Percentiles rank a stretch among this genome's conserved stretches.
Conservation (phyloP, 2,329 filamentous ascomycete genomes). For the Biscogniauxia sp. region DNA sequence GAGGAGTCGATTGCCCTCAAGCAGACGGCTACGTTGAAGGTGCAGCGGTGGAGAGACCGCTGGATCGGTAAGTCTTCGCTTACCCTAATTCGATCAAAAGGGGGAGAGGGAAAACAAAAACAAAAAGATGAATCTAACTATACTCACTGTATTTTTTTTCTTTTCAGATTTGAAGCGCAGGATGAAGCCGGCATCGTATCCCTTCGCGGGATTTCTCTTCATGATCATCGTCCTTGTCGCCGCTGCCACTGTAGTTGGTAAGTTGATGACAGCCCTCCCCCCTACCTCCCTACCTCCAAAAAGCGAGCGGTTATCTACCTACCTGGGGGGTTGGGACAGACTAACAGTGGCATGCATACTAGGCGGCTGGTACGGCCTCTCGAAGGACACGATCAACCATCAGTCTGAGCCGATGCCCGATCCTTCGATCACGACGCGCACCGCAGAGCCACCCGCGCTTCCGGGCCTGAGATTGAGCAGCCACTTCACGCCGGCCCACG, state of each 20-base stretch:
- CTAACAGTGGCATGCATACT: neutral
- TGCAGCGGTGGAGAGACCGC: constrained; percentile 9
- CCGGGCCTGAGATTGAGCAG: neutral
- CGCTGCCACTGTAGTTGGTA: constrained; percentile 12
- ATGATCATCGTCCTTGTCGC: constrained; percentile 12
- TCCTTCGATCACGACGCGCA: neutral
- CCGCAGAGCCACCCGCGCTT: neutral
- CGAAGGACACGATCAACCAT: constrained; percentile 14
- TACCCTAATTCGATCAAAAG: too few relatives aligned
- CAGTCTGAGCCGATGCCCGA: neutral
- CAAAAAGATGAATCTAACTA: too few relatives aligned
- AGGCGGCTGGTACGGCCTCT: constrained; percentile 24
- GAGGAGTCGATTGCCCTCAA: neutral
- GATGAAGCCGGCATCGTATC: constrained; percentile 11
- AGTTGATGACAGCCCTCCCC: constrained; percentile 7
- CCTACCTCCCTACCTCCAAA: constrained; percentile 3
- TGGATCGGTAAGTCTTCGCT: constrained; percentile 9
- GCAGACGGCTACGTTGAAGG: constrained; percentile 9
- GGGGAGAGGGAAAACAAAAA: too few relatives aligned
- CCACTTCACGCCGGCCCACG: neutral
- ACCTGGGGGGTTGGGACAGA: neutral
- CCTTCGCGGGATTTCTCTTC: constrained; percentile 17
- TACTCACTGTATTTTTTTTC: too few relatives aligned
- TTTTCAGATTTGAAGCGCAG: constrained; percentile 16
- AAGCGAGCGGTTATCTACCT: neutral